Percentiles rank a stretch among this genome's conserved stretches.
phyloP scores from a whole-genome alignment of 768 basidiomycete species.

The Paxillus rubicundulus region DNA sequence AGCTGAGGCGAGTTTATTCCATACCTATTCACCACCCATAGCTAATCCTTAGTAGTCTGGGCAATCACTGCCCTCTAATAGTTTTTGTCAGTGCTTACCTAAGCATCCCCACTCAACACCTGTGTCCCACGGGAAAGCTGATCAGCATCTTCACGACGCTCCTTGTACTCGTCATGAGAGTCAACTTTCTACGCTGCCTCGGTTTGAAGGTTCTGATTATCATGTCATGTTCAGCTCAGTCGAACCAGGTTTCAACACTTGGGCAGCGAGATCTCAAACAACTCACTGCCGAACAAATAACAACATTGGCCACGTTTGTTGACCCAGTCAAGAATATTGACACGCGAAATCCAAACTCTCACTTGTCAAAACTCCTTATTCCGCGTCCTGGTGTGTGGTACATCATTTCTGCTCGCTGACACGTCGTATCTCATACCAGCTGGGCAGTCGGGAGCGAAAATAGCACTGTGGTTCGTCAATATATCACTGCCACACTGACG shows the following conservation, averaged over 20 bases:
- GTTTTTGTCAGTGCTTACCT: too few species aligned
- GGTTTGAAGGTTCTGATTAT: constrained; percentile 12
- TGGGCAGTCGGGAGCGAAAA: constrained; percentile 64
- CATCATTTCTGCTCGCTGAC: constrained; percentile 1
- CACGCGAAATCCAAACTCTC: constrained; percentile 59
- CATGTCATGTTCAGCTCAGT: constrained; percentile 22
- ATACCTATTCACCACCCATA: too few species aligned
- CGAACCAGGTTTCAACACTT: constrained; percentile 31
- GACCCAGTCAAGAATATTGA: constrained; percentile 73
- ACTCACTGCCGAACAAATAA: constrained; percentile 52
- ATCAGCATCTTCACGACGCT: too few species aligned
- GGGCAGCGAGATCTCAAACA: constrained; percentile 37
- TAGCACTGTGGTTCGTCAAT: constrained; percentile 77
- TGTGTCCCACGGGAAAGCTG: too few species aligned
- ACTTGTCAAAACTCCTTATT: constrained; percentile 81
- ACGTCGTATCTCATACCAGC: neutral
- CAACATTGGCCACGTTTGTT: constrained; percentile 47
- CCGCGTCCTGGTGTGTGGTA: constrained; percentile 68
- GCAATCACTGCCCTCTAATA: too few species aligned
- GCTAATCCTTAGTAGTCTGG: too few species aligned
- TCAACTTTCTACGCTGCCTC: constrained; percentile 3
- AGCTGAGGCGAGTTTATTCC: too few species aligned
- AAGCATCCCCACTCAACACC: too few species aligned
- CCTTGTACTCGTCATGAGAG: constrained; percentile 13
- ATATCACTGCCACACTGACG: constrained; percentile 72